These are phyloP conservation scores for Lichtheimia corymbifera DNA, from an alignment of 371 early-diverging fungal genomes.

Conservation along the genomic window DNA sequence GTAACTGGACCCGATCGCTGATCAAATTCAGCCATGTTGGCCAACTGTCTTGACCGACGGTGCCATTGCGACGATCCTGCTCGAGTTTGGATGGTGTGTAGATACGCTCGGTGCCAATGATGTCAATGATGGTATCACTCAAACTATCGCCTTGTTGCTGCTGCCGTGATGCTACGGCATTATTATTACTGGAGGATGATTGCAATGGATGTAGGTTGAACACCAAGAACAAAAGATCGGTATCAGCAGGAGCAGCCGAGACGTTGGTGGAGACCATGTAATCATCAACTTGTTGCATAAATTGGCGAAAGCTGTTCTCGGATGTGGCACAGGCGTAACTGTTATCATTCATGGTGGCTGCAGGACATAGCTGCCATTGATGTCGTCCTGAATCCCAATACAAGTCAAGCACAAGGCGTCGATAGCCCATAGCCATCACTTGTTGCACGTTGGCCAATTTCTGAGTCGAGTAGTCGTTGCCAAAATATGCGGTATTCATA, in stretches of 20 bases:
- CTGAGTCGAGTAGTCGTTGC: conserved; percentile 25
- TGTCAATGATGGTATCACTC: conserved; percentile 3
- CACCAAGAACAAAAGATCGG: conserved; percentile 26
- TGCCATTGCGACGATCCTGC: background rate
- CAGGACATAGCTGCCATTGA: conserved; percentile 45
- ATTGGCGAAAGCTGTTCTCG: conserved; percentile 20
- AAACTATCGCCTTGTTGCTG: background rate
- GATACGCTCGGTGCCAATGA: conserved; percentile 10
- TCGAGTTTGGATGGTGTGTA: conserved; percentile 13
- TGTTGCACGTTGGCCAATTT: conserved; percentile 16
- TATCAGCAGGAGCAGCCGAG: conserved; percentile 10
- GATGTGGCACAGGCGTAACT: conserved; percentile 21
- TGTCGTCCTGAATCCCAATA: conserved; percentile 30
- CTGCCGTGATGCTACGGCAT: background rate
- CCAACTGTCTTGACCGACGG: conserved; percentile 16
- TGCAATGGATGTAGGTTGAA: conserved; percentile 33
- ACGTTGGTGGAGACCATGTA: conserved; percentile 22
- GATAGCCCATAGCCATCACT: conserved; percentile 35
- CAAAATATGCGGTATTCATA: conserved; percentile 35
- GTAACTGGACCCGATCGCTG: conserved; percentile 21
- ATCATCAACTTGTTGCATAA: conserved; percentile 27
- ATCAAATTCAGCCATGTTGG: conserved; percentile 37
- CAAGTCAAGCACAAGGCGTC: conserved; percentile 37
- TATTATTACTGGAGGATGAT: background rate
- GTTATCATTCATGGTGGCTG: background rate